Base-by-base conservation (phyloP, 73 alveolate species). In the Urostyla sp. region DNA sequence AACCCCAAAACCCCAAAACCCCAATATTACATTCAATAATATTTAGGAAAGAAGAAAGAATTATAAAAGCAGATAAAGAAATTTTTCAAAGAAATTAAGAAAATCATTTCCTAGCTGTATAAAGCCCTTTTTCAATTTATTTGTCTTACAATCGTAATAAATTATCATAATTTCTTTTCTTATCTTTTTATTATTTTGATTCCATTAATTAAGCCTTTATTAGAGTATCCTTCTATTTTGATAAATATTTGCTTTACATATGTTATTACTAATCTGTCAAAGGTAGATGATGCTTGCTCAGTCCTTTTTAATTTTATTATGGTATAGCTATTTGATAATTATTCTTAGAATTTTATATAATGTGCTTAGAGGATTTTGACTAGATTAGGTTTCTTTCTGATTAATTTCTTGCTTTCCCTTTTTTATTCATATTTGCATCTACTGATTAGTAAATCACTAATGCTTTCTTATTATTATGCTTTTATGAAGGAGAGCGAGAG, bases 41-140 rank as follows among this genome's bases (percentile, higher is more conserved):
- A n/a, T n/a, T n/a, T n/a, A n/a, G n/a, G n/a, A n/a, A n/a, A n/a
- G n/a, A n/a, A n/a, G n/a, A n/a, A n/a, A n/a, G n/a, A n/a, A n/a
- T n/a, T n/a, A n/a, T n/a, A n/a, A n/a, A n/a, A n/a, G n/a, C n/a
- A n/a, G n/a, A n/a, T n/a, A n/a, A n/a, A n/a, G n/a, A n/a, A n/a
- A n/a, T n/a, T n/a, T n/a, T n/a, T n/a, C n/a, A n/a, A n/a, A n/a
- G n/a, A n/a, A n/a, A n/a, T n/a, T n/a, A n/a, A n/a, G n/a, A n/a
- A n/a, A n/a, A 55, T 21, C 23, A 40, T 63, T 60, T 63, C 44
- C 79, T 63, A n/a, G 43, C 79, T 28, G 79, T 63, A 28, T 63
- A 43, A 5, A 63, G 60, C 5, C 79, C 79, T 23, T 63, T 63
- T 23, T 63, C 79, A 1, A 63, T 63, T 31, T 63, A 40, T 40